Evolutionary conservation across 1,284 basidiomycete species (phyloP), one percentile per base, ranked within the genome.

Genomic region (Heliocybe sulcata): DNA sequence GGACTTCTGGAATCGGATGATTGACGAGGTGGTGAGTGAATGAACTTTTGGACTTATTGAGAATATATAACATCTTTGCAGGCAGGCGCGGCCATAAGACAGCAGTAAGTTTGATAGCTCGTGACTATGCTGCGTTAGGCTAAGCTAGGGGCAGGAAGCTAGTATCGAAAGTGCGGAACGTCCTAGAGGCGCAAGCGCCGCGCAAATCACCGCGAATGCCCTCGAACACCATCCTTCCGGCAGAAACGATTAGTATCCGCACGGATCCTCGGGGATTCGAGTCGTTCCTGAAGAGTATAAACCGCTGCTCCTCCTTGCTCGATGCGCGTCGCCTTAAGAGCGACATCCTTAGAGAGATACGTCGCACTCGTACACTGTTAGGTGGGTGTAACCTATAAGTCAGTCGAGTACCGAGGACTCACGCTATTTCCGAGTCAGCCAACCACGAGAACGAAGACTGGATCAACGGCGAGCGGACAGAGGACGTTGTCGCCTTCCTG

Each of bases 1-100:
- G 16, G 96, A 98, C 69, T 97, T 97, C 61, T 98, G 94, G 93
- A 98, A 98, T 71, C 78, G 85, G 54, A 81, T 85, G 49, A 90
- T 98, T 54, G 94, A 98, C 67, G 87, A 94, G 72, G 80, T 92
- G 70, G 91, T 91, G 69, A 68, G 86, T 76, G 33, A 9, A 6
- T 22, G 9, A 9, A 25, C 51, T 35, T 26, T 10, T 23, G 10
- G 22, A 3, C 26, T 20, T 35, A 19, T 47, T 11, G 12, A 10
- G 22, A 47, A 3, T 38, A 20, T 3, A 56, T 14, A 52, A 54
- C 66, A 58, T 47, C 55, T 45, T 8, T 45, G n/a, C 59, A 92
- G 90, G 91, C 92, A 45, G 90, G 90, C 23, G 91, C 86, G 58
- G 92, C 86, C 35, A 93, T 95, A 57, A 89, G 90, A 59, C 91